Conservation (phyloP, 192 early-diverging fungal genomes). For the Coemansia sp. region DNA sequence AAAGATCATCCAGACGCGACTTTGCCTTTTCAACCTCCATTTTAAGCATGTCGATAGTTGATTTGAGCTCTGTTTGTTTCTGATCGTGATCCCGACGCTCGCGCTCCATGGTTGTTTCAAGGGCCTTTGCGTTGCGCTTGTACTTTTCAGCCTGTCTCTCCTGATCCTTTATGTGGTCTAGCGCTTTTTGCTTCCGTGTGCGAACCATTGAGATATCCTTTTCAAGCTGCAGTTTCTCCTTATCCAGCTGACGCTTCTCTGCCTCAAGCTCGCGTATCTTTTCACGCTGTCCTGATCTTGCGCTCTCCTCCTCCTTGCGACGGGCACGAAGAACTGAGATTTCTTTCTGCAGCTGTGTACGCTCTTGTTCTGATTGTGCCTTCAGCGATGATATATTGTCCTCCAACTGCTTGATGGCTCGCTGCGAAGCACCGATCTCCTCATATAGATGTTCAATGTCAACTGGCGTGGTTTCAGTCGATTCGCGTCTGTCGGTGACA, state of each 20-base stretch:
- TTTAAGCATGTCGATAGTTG: slow-evolving; percentile 24
- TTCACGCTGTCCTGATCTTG: slow-evolving; percentile 25
- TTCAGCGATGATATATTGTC: slow-evolving; percentile 17
- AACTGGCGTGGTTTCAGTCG: neutral
- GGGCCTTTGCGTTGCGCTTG: slow-evolving; percentile 19
- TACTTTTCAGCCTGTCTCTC: slow-evolving; percentile 22
- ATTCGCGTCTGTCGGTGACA: neutral
- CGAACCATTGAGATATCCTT: slow-evolving; percentile 26
- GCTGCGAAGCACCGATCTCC: slow-evolving; percentile 21
- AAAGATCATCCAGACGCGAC: slow-evolving; percentile 12
- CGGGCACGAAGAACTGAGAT: slow-evolving; percentile 23
- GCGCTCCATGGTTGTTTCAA: slow-evolving; percentile 27
- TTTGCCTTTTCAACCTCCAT: slow-evolving; percentile 26
- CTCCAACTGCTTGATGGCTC: slow-evolving; percentile 13
- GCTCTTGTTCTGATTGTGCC: slow-evolving; percentile 25
- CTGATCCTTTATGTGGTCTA: slow-evolving; percentile 25
- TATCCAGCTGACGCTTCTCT: slow-evolving; percentile 41
- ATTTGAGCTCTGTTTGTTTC: slow-evolving; percentile 26
- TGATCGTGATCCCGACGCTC: slow-evolving; percentile 34
- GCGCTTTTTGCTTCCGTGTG: slow-evolving; percentile 26
- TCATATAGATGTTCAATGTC: slow-evolving; percentile 15
- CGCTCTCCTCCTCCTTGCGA: slow-evolving; percentile 36
- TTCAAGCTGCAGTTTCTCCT: slow-evolving; percentile 21
- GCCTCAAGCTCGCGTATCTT: slow-evolving; percentile 39
- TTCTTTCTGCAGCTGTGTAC: slow-evolving; percentile 26